Evolutionary conservation across 1,139 yeast species (phyloP), one percentile per base, ranked within the genome.

Genomic region (Kodamaea suecica): DNA sequence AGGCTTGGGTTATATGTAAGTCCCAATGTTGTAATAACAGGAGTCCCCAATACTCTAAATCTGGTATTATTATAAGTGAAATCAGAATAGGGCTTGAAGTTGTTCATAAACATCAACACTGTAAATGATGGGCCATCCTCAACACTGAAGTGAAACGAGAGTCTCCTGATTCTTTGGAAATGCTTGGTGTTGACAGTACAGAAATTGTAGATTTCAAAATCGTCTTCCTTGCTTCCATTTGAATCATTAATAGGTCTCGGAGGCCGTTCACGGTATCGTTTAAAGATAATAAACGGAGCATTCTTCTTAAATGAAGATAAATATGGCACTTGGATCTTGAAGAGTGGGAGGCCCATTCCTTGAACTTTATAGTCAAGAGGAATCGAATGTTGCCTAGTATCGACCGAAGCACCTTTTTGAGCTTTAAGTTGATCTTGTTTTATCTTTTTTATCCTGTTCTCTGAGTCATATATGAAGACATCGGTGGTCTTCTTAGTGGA

Each of bases 11-110:
- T 63, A 40, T 61, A 62, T 17, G 45, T 50, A 30, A 56, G 41
- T 11, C 61, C 48, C 40, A 63, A 56, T 1, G 64, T 62, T 37
- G 55, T 53, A 1, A 59, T 38, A 3, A 66, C 45, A 4, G 70
- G 49, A 1, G 72, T 60, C 2, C 76, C 75, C 16, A 63, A 38
- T 2, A 67, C 50, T 34, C 76, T 49, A 42, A 70, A 70, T 17
- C 73, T 46, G 2, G 73, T 68, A 21, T 45, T 45, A 29, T 59
- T 57, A 41, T 64, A 68, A 21, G 35, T 49, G 44, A 70, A 70
- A 44, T 70, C 76, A 9, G 70, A 55, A 47, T 63, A 66, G 2
- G 74, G 70, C 34, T 59, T 54, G 40, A 50, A 57, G 34, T 61
- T 61, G 47, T 65, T 61, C 46, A 64, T 65, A 39, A 66, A 68